These are phyloP conservation scores for Boletellus emodensis DNA, from an alignment of 768 basidiomycete genomes.

Conservation along the genomic window DNA sequence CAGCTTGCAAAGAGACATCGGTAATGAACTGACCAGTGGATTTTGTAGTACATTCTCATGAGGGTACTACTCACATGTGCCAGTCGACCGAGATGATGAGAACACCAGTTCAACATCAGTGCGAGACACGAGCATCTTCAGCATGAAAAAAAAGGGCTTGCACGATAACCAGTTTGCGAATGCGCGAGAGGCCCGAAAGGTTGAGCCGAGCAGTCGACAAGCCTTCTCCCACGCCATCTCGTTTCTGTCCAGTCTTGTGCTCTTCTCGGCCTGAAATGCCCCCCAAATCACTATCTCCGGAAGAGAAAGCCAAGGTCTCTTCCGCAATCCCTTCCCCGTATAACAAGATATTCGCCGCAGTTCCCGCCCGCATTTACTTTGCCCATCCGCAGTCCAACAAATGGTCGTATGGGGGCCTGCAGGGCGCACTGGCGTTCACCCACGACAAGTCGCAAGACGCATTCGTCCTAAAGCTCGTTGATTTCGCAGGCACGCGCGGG, in stretches of 20 bases:
- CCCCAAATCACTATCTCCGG: constrained; percentile 59
- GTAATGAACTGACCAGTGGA: too few relatives aligned
- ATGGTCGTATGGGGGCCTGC: constrained; percentile 86
- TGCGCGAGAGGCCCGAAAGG: too few relatives aligned
- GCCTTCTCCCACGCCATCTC: not conserved
- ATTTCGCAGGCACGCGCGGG: constrained; percentile 78
- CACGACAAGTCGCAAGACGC: constrained; percentile 54
- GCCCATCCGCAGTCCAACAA: constrained; percentile 70
- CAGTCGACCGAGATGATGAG: too few relatives aligned
- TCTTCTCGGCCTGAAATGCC: constrained; percentile 51
- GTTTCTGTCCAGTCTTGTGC: not conserved
- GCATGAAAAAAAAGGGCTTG: too few relatives aligned
- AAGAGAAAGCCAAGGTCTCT: constrained; percentile 79
- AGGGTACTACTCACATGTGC: too few relatives aligned
- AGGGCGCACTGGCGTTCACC: constrained; percentile 79
- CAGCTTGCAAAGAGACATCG: too few relatives aligned
- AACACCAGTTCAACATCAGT: too few relatives aligned
- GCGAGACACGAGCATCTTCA: too few relatives aligned
- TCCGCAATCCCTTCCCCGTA: constrained; percentile 47
- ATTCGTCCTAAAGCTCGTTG: constrained; percentile 74
- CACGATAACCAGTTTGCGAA: too few relatives aligned
- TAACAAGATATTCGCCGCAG: constrained; percentile 80
- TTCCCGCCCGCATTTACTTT: constrained; percentile 85
- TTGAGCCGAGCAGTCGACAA: too few relatives aligned
- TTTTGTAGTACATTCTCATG: too few relatives aligned